phyloP scores from a whole-genome alignment of 371 early-diverging fungal species.

The Haplosporangium sp. region DNA sequence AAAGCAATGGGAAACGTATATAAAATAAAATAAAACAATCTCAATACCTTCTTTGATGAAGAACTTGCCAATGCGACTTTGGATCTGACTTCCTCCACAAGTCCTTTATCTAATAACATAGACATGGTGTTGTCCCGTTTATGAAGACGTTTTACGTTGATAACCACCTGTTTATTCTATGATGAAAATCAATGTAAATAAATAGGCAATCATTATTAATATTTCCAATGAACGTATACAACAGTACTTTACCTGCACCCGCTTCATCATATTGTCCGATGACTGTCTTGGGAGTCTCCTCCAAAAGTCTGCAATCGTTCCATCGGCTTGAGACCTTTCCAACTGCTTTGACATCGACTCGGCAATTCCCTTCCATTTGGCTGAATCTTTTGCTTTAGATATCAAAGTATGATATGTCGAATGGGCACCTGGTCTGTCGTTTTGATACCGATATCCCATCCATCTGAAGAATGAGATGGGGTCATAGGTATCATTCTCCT shows the following conservation, averaged over 20 bases:
- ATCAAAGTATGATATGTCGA: slow-evolving; percentile 5
- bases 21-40: slow-evolving; percentile 2
- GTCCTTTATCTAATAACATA: slow-evolving; percentile 2
- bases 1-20: slow-evolving; percentile 1
- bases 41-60: no score
- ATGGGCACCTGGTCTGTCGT: slow-evolving; percentile 1
- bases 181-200: no score
- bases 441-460: slow-evolving; percentile 9
- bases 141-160: slow-evolving; percentile 7
- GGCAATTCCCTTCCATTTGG: slow-evolving; percentile 1
- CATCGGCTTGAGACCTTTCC: slow-evolving; percentile 1
- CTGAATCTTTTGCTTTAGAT: not conserved
- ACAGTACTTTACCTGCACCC: slow-evolving; percentile 10
- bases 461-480: slow-evolving; percentile 12
- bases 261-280: not conserved
- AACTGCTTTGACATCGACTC: slow-evolving; percentile 7
- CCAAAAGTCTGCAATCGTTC: slow-evolving; percentile 7
- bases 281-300: slow-evolving; percentile 7
- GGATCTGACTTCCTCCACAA: not conserved
- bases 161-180: no score
- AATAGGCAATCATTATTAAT: no score
- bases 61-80: no score
- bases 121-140: slow-evolving; percentile 11
- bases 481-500: not conserved
- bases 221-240: slow-evolving; percentile 9